A percentile compares a stretch with the other conserved stretches of the same genome.
These are phyloP conservation scores for Rhodotorula sp. DNA, from an alignment of 1,284 basidiomycete genomes.

Conservation along the genomic window DNA sequence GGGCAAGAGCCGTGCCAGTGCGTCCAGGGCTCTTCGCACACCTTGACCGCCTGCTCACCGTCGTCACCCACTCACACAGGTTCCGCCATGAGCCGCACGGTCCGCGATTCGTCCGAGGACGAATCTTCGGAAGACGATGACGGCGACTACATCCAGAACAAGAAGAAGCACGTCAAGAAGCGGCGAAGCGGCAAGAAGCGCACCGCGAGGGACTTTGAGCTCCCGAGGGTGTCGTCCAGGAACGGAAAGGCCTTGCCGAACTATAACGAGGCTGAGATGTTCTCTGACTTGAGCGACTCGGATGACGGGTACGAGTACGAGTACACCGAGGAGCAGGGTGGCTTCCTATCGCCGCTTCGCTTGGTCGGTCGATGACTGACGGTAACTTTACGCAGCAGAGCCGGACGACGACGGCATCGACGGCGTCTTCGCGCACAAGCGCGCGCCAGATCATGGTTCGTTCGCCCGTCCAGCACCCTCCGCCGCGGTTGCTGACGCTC, in stretches of 20 bases:
- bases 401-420: conserved; percentile 50
- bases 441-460: conserved; percentile 45
- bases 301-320: conserved; percentile 25
- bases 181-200: not conserved
- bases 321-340: conserved; percentile 23
- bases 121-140: conserved; percentile 23
- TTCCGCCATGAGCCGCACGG: not conserved
- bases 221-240: conserved; percentile 37
- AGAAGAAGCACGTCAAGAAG: conserved; percentile 20
- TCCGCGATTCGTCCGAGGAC: conserved; percentile 23
- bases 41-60: not conserved
- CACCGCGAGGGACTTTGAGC: conserved; percentile 32
- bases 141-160: conserved; percentile 28
- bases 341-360: not conserved
- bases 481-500: not conserved
- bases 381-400: not conserved
- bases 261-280: conserved; percentile 41
- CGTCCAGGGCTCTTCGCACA: not conserved
- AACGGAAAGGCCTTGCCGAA: conserved; percentile 42
- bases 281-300: conserved; percentile 22
- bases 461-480: not conserved
- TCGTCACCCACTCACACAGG: not conserved
- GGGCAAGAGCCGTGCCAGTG: conserved; percentile 37
- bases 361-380: not conserved
- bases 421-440: conserved; percentile 51